Base-by-base conservation (phyloP, 371 early-diverging fungal genomes). In the Mucor plumbeus region DNA sequence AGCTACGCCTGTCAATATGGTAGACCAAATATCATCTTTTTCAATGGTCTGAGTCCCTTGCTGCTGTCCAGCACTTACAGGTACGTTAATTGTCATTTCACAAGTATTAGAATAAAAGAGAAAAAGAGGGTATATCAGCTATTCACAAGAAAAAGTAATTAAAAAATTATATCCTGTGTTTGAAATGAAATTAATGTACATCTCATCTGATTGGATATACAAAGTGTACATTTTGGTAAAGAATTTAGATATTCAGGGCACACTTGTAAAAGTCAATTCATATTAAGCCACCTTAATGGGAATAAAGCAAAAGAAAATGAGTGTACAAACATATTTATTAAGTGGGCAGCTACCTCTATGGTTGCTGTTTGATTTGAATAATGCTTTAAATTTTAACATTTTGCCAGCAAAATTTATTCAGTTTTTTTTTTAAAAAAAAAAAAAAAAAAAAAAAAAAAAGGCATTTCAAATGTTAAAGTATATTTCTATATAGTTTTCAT, bases 21-120 rank as follows among this genome's bases (percentile, higher is more conserved):
- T 81, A 33, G 90, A 89, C 94, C 94, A 94, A 61, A 93, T 90
- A 39, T 89, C 91, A 38, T 76, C 79, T 67, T 69, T 72, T 59
- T 76, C 70, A 54, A 59, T 19, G 19, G 63, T 67, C 35, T 59
- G 65, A 53, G 75, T 69, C 34, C 63, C 70, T 55, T 61, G 68
- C 63, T 53, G 63, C 36, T 56, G 57, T 39, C 36, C 36, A 39
- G 56, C 36, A 62, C 26, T 15, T 47, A 38, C 17, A 15, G 68
- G 58, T 47, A 63, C 35, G 33, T 47, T 63, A 17, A 63, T 68
- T 57, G 59, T 67, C 63, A 68, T 68, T 44, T 61, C 15, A 19
- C 36, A 15, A 7, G 13, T 13, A 15, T 41, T 4, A 57, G 15
- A 17, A 21, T 5, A 50, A 50, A 50, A 50, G 38, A 21, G 62